Evolutionary conservation across 345 rosid genomes (phyloP).

Genomic region (Erucastrum elatum): DNA sequence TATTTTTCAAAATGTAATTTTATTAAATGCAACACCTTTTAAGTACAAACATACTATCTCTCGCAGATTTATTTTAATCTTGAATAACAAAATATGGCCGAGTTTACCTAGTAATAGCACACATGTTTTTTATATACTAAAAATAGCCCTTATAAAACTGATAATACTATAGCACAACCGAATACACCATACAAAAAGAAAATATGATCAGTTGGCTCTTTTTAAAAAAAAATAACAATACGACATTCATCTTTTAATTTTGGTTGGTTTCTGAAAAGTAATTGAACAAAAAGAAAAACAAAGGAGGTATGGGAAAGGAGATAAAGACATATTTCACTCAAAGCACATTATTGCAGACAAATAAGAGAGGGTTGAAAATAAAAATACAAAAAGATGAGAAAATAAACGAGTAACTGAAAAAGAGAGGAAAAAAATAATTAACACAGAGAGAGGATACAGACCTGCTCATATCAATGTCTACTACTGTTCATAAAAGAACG

Average conservation of each 20-base stretch:
- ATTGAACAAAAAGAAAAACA: slow-evolving; percentile 26
- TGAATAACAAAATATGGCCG: background rate
- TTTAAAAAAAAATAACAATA: background rate
- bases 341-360: slow-evolving; percentile 41
- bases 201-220: slow-evolving; percentile 1
- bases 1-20: background rate
- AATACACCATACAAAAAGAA: slow-evolving; percentile 14
- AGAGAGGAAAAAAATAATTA: background rate
- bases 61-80: background rate
- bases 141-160: background rate
- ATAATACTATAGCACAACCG: background rate
- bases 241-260: slow-evolving; percentile 9
- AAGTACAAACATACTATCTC: background rate
- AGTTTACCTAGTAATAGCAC: background rate
- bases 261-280: slow-evolving; percentile 38
- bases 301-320: slow-evolving; percentile 43
- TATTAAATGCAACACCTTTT: background rate
- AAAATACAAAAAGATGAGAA: slow-evolving; percentile 13
- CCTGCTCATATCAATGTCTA: slow-evolving; percentile 28
- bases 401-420: slow-evolving; percentile 2
- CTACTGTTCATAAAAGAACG: slow-evolving; percentile 37
- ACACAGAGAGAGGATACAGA: slow-evolving; percentile 14
- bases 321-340: slow-evolving; percentile 44
- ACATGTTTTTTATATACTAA: background rate
- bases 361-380: slow-evolving; percentile 35